Percentiles rank a stretch among this genome's conserved stretches.
Conservation (phyloP, 2,329 filamentous ascomycete species). For the Exophiala sp. region DNA sequence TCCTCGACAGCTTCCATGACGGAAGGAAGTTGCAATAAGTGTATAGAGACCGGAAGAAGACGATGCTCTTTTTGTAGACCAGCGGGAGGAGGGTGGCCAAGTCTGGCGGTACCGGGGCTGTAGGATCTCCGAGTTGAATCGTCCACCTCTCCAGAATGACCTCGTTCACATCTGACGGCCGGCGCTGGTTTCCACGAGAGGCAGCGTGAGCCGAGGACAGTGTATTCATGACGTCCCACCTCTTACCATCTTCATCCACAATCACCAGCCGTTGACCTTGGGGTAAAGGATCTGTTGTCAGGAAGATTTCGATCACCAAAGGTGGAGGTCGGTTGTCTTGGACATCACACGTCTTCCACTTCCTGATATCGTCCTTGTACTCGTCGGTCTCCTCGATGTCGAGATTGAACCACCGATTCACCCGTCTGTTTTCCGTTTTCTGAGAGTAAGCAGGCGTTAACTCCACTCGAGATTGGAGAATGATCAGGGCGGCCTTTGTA, state of each 20-base stretch:
- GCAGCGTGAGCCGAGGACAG: slow-evolving; percentile 49
- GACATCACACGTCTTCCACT: slow-evolving; percentile 76
- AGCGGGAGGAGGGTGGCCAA: slow-evolving; percentile 64
- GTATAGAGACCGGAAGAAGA: slow-evolving; percentile 86
- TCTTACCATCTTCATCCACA: slow-evolving; percentile 80
- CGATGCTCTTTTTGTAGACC: slow-evolving; percentile 94
- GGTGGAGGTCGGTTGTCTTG: slow-evolving; percentile 72
- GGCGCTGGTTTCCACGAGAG: slow-evolving; percentile 28
- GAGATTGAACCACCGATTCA: slow-evolving; percentile 93
- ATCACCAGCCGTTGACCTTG: slow-evolving; percentile 82
- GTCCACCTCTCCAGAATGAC: slow-evolving; percentile 88
- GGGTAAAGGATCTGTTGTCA: slow-evolving; percentile 72
- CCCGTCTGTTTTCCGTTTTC: slow-evolving; percentile 55
- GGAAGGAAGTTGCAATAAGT: slow-evolving; percentile 76
- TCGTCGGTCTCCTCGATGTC: slow-evolving; percentile 88
- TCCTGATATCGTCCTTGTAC: slow-evolving; percentile 70
- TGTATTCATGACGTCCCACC: slow-evolving; percentile 85
- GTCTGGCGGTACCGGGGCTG: slow-evolving; percentile 38
- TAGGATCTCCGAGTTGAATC: slow-evolving; percentile 67
- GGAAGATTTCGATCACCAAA: slow-evolving; percentile 82
- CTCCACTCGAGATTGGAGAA: slow-evolving; percentile 73
- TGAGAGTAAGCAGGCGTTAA: slow-evolving; percentile 55
- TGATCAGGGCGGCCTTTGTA: slow-evolving; percentile 75
- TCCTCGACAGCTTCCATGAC: slow-evolving; percentile 76
- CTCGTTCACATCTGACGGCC: slow-evolving; percentile 51